Evolutionary conservation across 805 yeast species (phyloP), one percentile per base, ranked within the genome.

Genomic region (Peterozyma toletana): DNA sequence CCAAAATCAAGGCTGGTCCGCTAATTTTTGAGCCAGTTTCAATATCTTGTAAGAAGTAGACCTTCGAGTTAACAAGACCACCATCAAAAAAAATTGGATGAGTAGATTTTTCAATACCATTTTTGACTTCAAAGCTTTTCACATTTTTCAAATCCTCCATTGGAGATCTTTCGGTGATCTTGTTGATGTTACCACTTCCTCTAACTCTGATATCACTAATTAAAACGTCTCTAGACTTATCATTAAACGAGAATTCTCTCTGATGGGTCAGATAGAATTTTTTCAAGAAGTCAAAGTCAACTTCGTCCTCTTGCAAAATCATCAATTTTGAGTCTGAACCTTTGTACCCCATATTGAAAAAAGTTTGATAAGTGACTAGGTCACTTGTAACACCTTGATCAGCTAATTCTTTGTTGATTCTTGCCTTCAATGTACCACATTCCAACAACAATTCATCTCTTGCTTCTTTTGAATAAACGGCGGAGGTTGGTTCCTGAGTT

Each of bases 261-360:
- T 71, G 66, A 53, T 83, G 90, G 37, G 65, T 62, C n/a, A 64
- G 62, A 30, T 73, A 60, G 53, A 83, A 84, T 40, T 67, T 62
- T 13, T 58, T 53, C n/a, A 58, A 53, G 50, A 71, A 75, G 29
- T 66, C 63, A 39, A 16, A 49, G 15, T 30, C 52, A 13, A 13
- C 15, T 15, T 14, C 17, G 9, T 51, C 58, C 35, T 55, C 59
- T 38, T 63, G 60, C 16, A 62, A 62, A 10, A 83, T 73, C 81
- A 86, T 80, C 50, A 87, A 60, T 39, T 82, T 78, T 3, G 95
- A 82, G 53, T 86, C 95, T 27, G 93, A 81, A 6, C 95, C 43
- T 37, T 44, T 44, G 16, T 44, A 44, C 6, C 47, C 47, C 47
- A 44, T 44, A 15, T 71, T 70, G 47, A 70, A 64, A 43, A 52